Evolutionary conservation across 352 stramenopile species (phyloP).

Genomic region (Pythium dissimile): DNA sequence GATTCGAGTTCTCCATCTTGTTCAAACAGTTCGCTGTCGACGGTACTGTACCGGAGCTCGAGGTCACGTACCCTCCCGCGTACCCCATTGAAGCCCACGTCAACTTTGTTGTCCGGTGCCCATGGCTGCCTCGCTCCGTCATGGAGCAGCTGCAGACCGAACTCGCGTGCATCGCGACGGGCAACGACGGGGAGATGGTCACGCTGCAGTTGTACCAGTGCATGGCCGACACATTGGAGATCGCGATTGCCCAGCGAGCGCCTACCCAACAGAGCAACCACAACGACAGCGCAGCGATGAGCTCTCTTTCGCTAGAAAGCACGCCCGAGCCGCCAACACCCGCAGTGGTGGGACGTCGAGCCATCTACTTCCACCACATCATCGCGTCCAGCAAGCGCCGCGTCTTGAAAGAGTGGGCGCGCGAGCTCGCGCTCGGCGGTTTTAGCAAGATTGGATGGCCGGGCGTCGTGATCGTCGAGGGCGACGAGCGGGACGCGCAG

Average conservation of each 20-base stretch:
- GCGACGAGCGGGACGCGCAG: slow-evolving; percentile 39
- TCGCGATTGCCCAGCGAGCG: not conserved
- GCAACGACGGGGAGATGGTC: slow-evolving; percentile 39
- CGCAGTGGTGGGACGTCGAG: slow-evolving; percentile 42
- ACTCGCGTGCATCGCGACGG: slow-evolving; percentile 29
- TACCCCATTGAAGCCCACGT: slow-evolving; percentile 33
- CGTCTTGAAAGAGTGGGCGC: slow-evolving; percentile 68
- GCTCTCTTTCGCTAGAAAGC: not conserved
- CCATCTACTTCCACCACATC: slow-evolving; percentile 87
- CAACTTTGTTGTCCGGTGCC: slow-evolving; percentile 48
- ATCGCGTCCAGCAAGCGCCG: slow-evolving; percentile 68
- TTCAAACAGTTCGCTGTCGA: slow-evolving; percentile 17
- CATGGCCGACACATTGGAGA: slow-evolving; percentile 48
- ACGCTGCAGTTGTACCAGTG: slow-evolving; percentile 62
- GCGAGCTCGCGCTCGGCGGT: slow-evolving; percentile 58
- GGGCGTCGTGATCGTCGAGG: slow-evolving; percentile 73
- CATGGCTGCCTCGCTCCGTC: slow-evolving; percentile 33
- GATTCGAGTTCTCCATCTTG: slow-evolving; percentile 42
- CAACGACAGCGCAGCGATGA: not conserved
- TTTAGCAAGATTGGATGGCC: slow-evolving; percentile 85
- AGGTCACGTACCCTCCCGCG: slow-evolving; percentile 35
- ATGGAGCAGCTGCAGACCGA: slow-evolving; percentile 40
- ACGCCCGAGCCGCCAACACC: not conserved
- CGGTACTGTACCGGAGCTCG: slow-evolving; percentile 34
- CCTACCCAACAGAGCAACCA: not conserved